Conservation (phyloP, 2,329 filamentous ascomycete species). For the Talaromyces islandicus region DNA sequence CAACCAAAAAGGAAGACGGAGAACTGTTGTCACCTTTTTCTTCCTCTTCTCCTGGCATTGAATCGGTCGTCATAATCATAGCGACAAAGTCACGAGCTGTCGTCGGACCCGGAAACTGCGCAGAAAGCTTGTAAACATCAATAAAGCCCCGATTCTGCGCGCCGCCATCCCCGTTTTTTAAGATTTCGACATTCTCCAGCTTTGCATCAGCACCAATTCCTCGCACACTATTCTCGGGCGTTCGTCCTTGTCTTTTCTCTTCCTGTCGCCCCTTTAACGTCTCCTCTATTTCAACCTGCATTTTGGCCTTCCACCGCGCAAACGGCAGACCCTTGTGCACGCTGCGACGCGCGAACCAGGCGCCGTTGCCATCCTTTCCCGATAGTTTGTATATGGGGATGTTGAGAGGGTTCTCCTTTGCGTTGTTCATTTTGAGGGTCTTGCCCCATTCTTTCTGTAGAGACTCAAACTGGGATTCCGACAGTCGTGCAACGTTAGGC, state of each 20-base stretch:
- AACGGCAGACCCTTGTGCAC: slow-evolving; percentile 75
- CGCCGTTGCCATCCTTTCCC: slow-evolving; percentile 72
- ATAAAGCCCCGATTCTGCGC: slow-evolving; percentile 13
- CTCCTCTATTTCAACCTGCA: slow-evolving; percentile 74
- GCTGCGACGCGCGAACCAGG: slow-evolving; percentile 85
- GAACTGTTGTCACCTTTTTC: slow-evolving; percentile 13
- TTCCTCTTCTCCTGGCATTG: slow-evolving; percentile 26
- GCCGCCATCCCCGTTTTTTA: background rate
- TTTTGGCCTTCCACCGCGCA: slow-evolving; percentile 67
- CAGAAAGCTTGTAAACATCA: slow-evolving; percentile 75
- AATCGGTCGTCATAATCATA: slow-evolving; percentile 62
- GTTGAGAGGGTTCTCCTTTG: slow-evolving; percentile 67
- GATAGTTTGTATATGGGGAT: slow-evolving; percentile 75
- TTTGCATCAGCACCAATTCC: slow-evolving; percentile 77
- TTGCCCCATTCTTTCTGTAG: slow-evolving; percentile 83
- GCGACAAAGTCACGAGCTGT: slow-evolving; percentile 84
- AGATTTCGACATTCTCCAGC: slow-evolving; percentile 48
- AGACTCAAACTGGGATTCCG: slow-evolving; percentile 48
- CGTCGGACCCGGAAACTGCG: slow-evolving; percentile 84
- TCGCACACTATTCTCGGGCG: slow-evolving; percentile 70
- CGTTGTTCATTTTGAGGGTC: slow-evolving; percentile 55
- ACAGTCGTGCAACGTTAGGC: background rate
- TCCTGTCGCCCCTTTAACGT: slow-evolving; percentile 65
- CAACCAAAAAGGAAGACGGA: slow-evolving; percentile 69
- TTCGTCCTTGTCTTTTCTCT: slow-evolving; percentile 58